Evolutionary conservation across 164 flowering plant genomes (phyloP), one percentile per base, ranked within the genome.

Genomic region (Vitis rotundifolia): DNA sequence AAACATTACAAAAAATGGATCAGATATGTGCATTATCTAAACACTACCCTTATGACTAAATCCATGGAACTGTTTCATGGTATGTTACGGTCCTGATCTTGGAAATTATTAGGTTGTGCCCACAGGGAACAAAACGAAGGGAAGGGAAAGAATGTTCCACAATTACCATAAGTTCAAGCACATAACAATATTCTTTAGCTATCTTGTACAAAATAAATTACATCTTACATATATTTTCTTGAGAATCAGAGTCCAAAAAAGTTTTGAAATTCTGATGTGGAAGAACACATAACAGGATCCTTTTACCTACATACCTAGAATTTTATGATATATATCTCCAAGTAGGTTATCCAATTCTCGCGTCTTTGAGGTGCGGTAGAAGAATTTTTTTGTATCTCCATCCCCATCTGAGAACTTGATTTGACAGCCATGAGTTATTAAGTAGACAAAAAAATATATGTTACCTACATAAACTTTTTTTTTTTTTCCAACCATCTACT

Each of bases 281-380:
- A 56, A 68, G 37, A 6, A 4, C n/a, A 49, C 19, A 57, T 29
- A 7, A 37, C n/a, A 28, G 3, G 19, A 49, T 19, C 9, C 11
- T 61, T 57, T 51, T 10, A 8, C 44, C 9, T 9, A 65, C 75
- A 64, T 75, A 92, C 98, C 98, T 58, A 94, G 78, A 69, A 94
- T 88, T 80, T 94, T 94, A 75, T 94, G 98, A 79, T 94, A 92
- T 59, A 94, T 82, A 71, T 92, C 99, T 67, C 99, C 99, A 58
- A 92, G 87, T 76, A 89, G 84, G 76, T 76, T 79, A 78, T 94
- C 99, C 83, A 94, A 63, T 71, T 94, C 99, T 68, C 89, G 83
- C 73, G 99, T 92, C 87, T 87, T 92, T 59, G 86, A 83, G 50
- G 95, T 91, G 71, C 79, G 97, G 71, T 94, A 94, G 77, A 79